Base-by-base conservation (phyloP, 2,329 filamentous ascomycete genomes). In the Penicillium sp. region DNA sequence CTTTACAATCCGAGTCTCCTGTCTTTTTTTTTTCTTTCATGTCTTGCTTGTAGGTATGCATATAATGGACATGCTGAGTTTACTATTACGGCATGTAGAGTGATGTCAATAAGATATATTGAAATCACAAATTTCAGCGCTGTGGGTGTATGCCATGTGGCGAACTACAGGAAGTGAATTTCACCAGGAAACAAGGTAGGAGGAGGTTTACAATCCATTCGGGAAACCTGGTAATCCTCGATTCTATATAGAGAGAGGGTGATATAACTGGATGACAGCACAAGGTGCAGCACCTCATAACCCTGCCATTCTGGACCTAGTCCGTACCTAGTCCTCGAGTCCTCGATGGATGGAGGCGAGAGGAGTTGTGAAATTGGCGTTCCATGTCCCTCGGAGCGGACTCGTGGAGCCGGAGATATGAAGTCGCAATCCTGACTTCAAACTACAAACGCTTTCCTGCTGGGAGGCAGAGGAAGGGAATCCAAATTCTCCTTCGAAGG, bases 21-120 rank as follows among this genome's bases (percentile, higher is more conserved):
- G 62, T 66, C 58, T 60, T 64, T 63, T 59, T 63, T 14, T 41
- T 41, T 15, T 11, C n/a, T 25, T 3, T 52, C 2, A 22, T 17
- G 6, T 68, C 42, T 61, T 54, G 51, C 63, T 54, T 73, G 71
- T 22, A 22, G 22, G 22, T 73, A 72, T 73, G 69, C 70, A 72
- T 74, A 74, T 70, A 71, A 73, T 72, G 68, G 67, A 67, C 62
- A 54, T 54, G 51, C 57, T 59, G 47, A 28, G 31, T 49, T 31
- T 22, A 8, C 17, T 14, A 35, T 20, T 4, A 31, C 6, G 28
- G 31, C 12, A 49, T 8, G 47, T 49, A 49, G 31, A 20, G 28
- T 10, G 8, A 31, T 31, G 7, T 8, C 7, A 10, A 31, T 8
- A 31, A 31, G 31, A 6, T 31, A 2, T 11, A 11, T 35, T 15